phyloP scores from a whole-genome alignment of 768 basidiomycete genomes.

The Hysterangium stoloniferum region DNA sequence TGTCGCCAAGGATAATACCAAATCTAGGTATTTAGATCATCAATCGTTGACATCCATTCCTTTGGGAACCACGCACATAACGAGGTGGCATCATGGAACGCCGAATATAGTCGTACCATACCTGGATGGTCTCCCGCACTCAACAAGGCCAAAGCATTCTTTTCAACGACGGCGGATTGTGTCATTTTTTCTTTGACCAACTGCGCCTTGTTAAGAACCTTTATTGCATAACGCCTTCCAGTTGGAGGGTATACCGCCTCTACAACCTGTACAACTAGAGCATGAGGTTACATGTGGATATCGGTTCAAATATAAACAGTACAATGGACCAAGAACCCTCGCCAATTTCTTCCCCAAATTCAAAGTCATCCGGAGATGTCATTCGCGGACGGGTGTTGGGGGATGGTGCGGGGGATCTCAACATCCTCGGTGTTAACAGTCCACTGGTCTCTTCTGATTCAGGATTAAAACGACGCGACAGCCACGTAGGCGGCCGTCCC shows the following conservation, averaged over 20 bases:
- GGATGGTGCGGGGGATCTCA: background rate
- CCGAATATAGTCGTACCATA: constrained; percentile 28
- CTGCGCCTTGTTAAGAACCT: constrained; percentile 31
- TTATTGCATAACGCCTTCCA: constrained; percentile 28
- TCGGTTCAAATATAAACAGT: background rate
- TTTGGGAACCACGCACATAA: constrained; percentile 22
- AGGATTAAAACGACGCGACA: background rate
- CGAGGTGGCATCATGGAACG: constrained; percentile 29
- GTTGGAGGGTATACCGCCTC: constrained; percentile 17
- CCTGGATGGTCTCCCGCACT: constrained; percentile 25
- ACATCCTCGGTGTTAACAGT: background rate
- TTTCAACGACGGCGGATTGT: constrained; percentile 29
- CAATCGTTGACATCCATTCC: background rate
- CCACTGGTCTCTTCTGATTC: background rate
- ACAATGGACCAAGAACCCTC: constrained; percentile 31
- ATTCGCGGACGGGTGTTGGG: background rate
- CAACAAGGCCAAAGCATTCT: constrained; percentile 23
- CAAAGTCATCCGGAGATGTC: constrained; percentile 20
- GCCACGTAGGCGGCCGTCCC: constrained; percentile 2
- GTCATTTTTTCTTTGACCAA: constrained; percentile 29
- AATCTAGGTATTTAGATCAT: constrained; percentile 2
- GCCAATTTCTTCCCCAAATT: constrained; percentile 26
- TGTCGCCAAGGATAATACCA: constrained; percentile 11
- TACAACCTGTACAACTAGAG: constrained; percentile 16
- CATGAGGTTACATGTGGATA: background rate